These are phyloP conservation scores for Kwoniella botswanensis DNA, from an alignment of 768 basidiomycete species.

Conservation along the genomic window DNA sequence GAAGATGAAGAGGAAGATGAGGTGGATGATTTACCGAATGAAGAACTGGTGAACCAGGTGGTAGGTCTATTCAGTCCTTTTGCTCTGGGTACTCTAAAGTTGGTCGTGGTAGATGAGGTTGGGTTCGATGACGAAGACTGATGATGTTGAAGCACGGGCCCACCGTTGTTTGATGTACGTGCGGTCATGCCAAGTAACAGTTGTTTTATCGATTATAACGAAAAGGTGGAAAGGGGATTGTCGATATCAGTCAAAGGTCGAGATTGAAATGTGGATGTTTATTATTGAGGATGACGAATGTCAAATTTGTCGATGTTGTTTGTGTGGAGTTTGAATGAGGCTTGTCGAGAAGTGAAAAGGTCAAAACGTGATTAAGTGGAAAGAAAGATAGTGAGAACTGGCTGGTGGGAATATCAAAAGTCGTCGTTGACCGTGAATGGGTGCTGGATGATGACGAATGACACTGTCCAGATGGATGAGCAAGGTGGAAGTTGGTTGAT, in stretches of 20 bases:
- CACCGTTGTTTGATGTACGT: slow-evolving; percentile 9
- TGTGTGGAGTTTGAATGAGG: neutral
- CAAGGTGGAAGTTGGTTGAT: neutral
- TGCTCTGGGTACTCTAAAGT: slow-evolving; percentile 27
- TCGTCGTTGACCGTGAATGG: neutral
- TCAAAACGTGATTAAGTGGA: neutral
- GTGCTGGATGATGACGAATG: neutral
- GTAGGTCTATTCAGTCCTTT: slow-evolving; percentile 65
- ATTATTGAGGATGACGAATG: slow-evolving; percentile 3
- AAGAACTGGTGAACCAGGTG: slow-evolving; percentile 65
- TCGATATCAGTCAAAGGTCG: neutral
- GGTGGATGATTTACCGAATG: slow-evolving; percentile 22
- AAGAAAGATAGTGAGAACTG: slow-evolving; percentile 2
- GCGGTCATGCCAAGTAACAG: slow-evolving; percentile 13
- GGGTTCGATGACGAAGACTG: slow-evolving; percentile 14
- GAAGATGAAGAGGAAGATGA: slow-evolving; percentile 20
- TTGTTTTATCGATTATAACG: slow-evolving; percentile 8
- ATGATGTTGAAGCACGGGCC: slow-evolving; percentile 24
- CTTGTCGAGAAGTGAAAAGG: neutral
- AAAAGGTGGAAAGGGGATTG: neutral
- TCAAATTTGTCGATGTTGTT: slow-evolving; percentile 1
- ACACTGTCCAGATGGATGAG: neutral
- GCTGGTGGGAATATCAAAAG: neutral
- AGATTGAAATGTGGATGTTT: slow-evolving; percentile 3
- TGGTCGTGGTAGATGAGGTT: slow-evolving; percentile 6